Conservation (phyloP, 768 basidiomycete genomes). For the Lactarius deliciosus region DNA sequence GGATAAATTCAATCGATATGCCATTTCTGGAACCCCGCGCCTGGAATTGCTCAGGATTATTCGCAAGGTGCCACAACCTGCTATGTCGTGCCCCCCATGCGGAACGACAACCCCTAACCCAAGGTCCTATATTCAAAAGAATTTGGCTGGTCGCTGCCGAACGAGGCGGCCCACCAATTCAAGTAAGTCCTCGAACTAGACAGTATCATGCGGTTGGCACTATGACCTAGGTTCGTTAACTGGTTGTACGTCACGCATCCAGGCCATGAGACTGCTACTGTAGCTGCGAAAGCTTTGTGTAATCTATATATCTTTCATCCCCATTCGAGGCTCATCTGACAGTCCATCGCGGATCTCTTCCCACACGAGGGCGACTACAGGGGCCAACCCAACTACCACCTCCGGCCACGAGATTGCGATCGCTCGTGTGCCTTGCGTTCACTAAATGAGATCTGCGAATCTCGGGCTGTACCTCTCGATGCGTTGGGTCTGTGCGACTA, state of each 20-base stretch:
- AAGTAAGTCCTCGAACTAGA: too few relatives aligned
- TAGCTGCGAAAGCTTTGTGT: constrained; percentile 10
- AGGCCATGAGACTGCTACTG: too few relatives aligned
- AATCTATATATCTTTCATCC: not conserved
- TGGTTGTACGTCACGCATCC: not conserved
- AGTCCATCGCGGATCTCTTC: constrained; percentile 9
- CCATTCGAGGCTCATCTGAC: not conserved
- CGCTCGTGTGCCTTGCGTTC: constrained; percentile 9
- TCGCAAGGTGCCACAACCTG: not conserved
- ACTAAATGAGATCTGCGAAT: constrained; percentile 10
- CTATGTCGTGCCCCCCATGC: not conserved
- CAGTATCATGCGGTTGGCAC: not conserved
- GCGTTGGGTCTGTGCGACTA: not conserved
- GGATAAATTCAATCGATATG: constrained; percentile 17
- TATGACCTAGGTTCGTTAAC: constrained; percentile 1
- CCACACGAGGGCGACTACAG: not conserved
- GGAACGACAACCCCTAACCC: not conserved
- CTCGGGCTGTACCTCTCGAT: not conserved
- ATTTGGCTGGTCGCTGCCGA: not conserved
- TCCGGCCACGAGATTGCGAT: too few relatives aligned
- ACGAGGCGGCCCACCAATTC: not conserved
- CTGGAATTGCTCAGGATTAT: not conserved
- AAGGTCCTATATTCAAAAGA: not conserved
- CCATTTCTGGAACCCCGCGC: constrained; percentile 6
- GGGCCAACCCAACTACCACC: too few relatives aligned